Evolutionary conservation across 2,329 filamentous ascomycete genomes (phyloP).

Genomic region (Fusarium gaditjirri): DNA sequence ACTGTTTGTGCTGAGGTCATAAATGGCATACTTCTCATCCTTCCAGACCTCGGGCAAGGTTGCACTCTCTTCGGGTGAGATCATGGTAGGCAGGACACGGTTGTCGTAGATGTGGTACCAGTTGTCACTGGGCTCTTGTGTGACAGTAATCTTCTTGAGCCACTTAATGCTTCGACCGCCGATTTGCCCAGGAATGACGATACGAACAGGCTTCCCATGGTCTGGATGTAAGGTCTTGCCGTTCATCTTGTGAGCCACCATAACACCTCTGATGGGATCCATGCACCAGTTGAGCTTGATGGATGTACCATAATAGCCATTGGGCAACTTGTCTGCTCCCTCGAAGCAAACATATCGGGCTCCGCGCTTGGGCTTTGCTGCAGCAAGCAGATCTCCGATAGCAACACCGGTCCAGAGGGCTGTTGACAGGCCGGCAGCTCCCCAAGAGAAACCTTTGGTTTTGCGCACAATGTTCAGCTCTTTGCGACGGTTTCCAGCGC

Average conservation of each 20-base stretch:
- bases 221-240: conserved; percentile 83
- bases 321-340: conserved; percentile 87
- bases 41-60: conserved; percentile 82
- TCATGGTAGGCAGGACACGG: conserved; percentile 85
- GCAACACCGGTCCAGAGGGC: conserved; percentile 87
- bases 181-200: conserved; percentile 90
- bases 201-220: conserved; percentile 85
- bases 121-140: conserved; percentile 83
- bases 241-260: conserved; percentile 93
- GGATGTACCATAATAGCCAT: conserved; percentile 89
- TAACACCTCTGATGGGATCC: conserved; percentile 83
- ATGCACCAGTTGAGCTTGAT: conserved; percentile 89
- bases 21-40: conserved; percentile 92
- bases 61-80: conserved; percentile 82
- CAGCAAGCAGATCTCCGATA: conserved; percentile 75
- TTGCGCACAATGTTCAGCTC: conserved; percentile 93
- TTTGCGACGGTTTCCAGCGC: conserved; percentile 90
- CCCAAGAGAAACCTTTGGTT: conserved; percentile 95
- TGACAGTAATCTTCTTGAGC: conserved; percentile 84
- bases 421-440: conserved; percentile 85
- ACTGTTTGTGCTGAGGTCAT: conserved; percentile 89
- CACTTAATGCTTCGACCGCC: conserved; percentile 94
- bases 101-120: conserved; percentile 98
- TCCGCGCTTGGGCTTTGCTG: conserved; percentile 73
- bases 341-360: conserved; percentile 92